Evolutionary conservation across 176 grass and related monocot genomes (phyloP).

Genomic region (Cenchrus fungigraminus): DNA sequence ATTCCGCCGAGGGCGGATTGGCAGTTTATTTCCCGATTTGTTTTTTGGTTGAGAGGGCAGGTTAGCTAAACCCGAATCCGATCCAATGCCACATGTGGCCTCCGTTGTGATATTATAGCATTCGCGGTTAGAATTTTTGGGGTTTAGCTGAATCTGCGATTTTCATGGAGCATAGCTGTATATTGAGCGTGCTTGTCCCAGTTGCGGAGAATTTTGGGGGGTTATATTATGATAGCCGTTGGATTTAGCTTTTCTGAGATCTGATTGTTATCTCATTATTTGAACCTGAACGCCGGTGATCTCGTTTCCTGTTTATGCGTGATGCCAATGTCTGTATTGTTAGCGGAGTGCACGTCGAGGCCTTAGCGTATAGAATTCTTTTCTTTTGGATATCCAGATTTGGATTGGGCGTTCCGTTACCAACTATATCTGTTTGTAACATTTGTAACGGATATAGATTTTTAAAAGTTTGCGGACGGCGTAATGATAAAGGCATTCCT

Average conservation of each 20-base stretch:
- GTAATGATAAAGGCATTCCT: not conserved
- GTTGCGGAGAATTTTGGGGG: not conserved
- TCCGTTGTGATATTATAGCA: not conserved
- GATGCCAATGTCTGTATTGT: not conserved
- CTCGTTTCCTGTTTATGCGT: not conserved
- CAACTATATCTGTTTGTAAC: not conserved
- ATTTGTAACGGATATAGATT: not conserved
- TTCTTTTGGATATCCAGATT: not conserved
- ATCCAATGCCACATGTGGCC: not conserved
- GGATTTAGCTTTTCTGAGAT: not conserved
- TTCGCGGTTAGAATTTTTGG: not conserved
- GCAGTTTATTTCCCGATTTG: not conserved
- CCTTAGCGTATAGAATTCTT: not conserved
- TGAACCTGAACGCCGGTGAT: not conserved
- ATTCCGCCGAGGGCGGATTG: not conserved
- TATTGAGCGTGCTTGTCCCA: not conserved
- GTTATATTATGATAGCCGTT: not conserved
- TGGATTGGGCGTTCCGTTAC: not conserved
- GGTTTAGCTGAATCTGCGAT: not conserved
- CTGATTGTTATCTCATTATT: not conserved
- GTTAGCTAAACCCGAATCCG: not conserved
- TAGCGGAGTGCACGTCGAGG: not conserved
- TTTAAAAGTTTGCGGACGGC: not conserved
- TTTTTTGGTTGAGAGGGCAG: no score
- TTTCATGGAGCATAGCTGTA: not conserved